Evolutionary conservation across 106 monocot species (phyloP).

Genomic region (Apostasia shenzhenica): DNA sequence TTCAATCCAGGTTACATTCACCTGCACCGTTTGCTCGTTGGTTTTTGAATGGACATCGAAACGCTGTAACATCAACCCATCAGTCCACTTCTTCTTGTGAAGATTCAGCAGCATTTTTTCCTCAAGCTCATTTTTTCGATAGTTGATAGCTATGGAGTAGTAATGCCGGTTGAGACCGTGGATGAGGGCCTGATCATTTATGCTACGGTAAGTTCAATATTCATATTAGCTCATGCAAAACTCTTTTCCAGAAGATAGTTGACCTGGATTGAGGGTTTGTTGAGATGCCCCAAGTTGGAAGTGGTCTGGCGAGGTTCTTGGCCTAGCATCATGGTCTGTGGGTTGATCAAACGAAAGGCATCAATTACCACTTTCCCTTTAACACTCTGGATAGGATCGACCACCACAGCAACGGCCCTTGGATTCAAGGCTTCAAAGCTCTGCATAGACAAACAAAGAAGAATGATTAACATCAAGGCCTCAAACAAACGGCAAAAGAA

Average conservation of each 20-base stretch:
- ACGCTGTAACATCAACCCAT: constrained; percentile 60
- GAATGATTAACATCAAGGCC: background rate
- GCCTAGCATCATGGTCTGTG: constrained; percentile 99
- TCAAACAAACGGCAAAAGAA: background rate
- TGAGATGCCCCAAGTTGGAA: constrained; percentile 87
- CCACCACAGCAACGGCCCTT: constrained; percentile 91
- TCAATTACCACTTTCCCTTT: constrained; percentile 99
- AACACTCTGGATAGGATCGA: constrained; percentile 96
- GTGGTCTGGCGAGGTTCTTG: constrained; percentile 97
- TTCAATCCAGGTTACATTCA: background rate
- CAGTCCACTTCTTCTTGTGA: constrained; percentile 97
- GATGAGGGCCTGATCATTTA: constrained; percentile 58
- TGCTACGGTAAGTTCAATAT: background rate
- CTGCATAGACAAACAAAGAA: constrained; percentile 22
- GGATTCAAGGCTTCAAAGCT: constrained; percentile 97
- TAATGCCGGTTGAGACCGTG: constrained; percentile 93
- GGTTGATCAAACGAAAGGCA: constrained; percentile 96
- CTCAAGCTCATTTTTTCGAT: constrained; percentile 45
- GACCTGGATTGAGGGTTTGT: constrained; percentile 94
- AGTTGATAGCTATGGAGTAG: constrained; percentile 88
- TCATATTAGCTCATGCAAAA: too few relatives aligned
- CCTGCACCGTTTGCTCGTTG: constrained; percentile 89
- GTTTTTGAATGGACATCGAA: constrained; percentile 82
- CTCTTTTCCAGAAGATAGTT: background rate
- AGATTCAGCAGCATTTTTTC: constrained; percentile 88